Evolutionary conservation across 306 rosid species (phyloP), one percentile per base, ranked within the genome.

Genomic region (Rosa multiflora): DNA sequence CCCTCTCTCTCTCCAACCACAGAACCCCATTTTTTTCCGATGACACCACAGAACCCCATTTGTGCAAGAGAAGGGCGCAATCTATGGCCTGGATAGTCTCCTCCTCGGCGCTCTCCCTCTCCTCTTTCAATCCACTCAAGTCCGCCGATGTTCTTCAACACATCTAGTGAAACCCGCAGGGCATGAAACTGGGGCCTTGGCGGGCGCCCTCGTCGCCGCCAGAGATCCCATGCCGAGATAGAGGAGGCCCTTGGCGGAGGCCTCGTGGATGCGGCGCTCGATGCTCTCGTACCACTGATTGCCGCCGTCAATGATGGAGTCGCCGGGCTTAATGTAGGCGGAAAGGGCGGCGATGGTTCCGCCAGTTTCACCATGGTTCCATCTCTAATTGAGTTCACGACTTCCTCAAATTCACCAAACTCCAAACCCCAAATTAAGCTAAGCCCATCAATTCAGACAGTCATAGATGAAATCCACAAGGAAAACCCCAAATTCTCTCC

Each of bases 261-360:
- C 93, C 4, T 88, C 82, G 0, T 17, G 58, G 46, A 90, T 94
- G 42, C 96, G 82, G 14, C 97, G 93, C 69, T 94, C 98, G 13
- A 94, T 92, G 49, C 92, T 94, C 73, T 88, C 85, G 26, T 94
- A 94, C 97, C 98, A 94, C 77, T 94, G 97, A 76, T 94, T 94
- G 4, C 98, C 98, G 15, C 98, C 97, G 59, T 94, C 96, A 62
- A 94, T 92, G 67, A 94, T 92, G 70, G 84, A 40, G 49, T 92
- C 98, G 1, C 98, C 97, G 20, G 97, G 90, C n/a, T 94, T 97
- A 88, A 92, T 46, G 75, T 90, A 84, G 49, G 86, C 89, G 1
- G 91, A 78, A 47, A 94, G 84, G 35, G 96, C 90, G 5, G 96
- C 85, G 51, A 94, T 92, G 44, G 98, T 94, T 29, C 42, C 90